These are phyloP conservation scores for Suillus brevipes DNA, from an alignment of 768 basidiomycete species.

Conservation along the genomic window DNA sequence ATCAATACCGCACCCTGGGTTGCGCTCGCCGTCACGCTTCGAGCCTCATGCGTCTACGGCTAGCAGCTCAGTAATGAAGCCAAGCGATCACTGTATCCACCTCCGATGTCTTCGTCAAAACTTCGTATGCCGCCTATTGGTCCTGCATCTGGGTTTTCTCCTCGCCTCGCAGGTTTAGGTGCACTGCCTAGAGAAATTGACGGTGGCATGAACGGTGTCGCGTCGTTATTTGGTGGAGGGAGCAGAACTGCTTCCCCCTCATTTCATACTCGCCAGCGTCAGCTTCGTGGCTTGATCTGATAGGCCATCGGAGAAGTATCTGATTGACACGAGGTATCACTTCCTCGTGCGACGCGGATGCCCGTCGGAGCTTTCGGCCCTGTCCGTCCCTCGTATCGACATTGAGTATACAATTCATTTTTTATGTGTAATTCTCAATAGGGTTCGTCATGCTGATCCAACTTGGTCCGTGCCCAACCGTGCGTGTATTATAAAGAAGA, in stretches of 20 bases:
- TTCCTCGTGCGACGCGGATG: no score
- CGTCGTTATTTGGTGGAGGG: neutral
- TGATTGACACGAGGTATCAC: no score
- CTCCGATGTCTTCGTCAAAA: conserved; percentile 23
- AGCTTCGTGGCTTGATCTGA: no score
- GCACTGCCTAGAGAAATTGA: conserved; percentile 20
- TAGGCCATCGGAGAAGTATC: no score
- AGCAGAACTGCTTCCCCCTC: conserved; percentile 4
- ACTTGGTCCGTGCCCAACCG: no score
- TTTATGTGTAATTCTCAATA: no score
- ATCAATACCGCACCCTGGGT: conserved; percentile 5
- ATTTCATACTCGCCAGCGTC: conserved; percentile 1
- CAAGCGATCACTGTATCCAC: conserved; percentile 19
- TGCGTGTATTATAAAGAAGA: no score
- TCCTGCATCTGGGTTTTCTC: conserved; percentile 21
- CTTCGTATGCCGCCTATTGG: conserved; percentile 25
- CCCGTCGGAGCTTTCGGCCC: no score
- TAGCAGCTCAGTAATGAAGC: conserved; percentile 2
- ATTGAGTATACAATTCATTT: no score
- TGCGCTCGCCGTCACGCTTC: conserved; percentile 4
- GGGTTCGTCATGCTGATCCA: no score
- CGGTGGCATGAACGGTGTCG: conserved; percentile 1
- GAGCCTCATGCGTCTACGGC: conserved; percentile 1
- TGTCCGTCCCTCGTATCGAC: no score
- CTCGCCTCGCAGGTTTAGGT: conserved; percentile 31